These are phyloP conservation scores for Oryza australiensis DNA, from an alignment of 176 grass and related monocot species.

Conservation along the genomic window DNA sequence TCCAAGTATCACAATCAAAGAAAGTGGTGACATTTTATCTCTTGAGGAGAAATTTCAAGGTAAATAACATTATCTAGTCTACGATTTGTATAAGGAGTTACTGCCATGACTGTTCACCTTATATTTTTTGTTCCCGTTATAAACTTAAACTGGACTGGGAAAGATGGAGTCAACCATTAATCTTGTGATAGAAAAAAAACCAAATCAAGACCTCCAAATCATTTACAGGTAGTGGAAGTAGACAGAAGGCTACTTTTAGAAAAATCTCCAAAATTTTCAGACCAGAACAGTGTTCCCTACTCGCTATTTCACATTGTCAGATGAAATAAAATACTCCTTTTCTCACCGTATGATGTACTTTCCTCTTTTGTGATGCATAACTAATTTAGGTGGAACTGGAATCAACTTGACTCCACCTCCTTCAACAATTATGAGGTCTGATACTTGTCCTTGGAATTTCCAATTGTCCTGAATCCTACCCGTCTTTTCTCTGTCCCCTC, in stretches of 20 bases:
- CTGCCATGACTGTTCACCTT: background rate
- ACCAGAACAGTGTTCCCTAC: background rate
- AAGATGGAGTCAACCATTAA: background rate
- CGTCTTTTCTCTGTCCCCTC: background rate
- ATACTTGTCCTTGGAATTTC: background rate
- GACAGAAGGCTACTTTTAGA: no score
- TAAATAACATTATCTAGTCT: slow-evolving; percentile 9
- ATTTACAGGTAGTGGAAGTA: background rate
- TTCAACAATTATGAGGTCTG: slow-evolving; percentile 72
- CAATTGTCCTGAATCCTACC: background rate
- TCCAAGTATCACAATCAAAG: slow-evolving; percentile 94
- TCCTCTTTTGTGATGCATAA: background rate
- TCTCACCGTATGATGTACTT: background rate
- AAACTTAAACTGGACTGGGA: background rate
- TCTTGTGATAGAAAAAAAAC: background rate
- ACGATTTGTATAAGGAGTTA: background rate
- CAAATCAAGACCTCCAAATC: background rate
- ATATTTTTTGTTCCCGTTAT: background rate
- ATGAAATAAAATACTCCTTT: background rate
- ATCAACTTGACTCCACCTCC: slow-evolving; percentile 98
- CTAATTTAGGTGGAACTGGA: slow-evolving; percentile 74
- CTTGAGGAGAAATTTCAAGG: slow-evolving; percentile 99
- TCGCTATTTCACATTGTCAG: background rate
- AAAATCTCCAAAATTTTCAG: background rate
- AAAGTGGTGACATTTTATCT: slow-evolving; percentile 91